phyloP scores from a whole-genome alignment of 768 basidiomycete genomes.

The Trametes sanguinea region DNA sequence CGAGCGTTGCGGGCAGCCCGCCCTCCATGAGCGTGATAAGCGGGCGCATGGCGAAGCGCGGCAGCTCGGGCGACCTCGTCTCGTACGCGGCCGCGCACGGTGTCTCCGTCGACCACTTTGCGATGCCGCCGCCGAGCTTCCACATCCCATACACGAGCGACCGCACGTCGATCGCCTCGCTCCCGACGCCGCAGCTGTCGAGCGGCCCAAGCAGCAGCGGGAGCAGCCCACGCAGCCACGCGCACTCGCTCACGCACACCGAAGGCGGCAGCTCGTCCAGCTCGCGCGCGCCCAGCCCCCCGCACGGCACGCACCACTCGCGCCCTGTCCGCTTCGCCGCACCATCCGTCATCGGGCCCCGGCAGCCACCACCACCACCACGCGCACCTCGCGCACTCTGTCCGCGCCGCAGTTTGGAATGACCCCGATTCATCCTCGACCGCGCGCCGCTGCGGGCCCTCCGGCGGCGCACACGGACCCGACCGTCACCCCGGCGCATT shows the following conservation, averaged over 20 bases:
- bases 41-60: slow-evolving; percentile 29
- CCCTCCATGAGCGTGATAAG: slow-evolving; percentile 30
- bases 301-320: slow-evolving; percentile 32
- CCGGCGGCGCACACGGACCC: slow-evolving; percentile 29
- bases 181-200: slow-evolving; percentile 63
- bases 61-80: slow-evolving; percentile 34
- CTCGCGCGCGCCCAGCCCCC: slow-evolving; percentile 65
- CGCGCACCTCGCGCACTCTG: slow-evolving; percentile 78
- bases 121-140: slow-evolving; percentile 22
- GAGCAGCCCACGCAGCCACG: slow-evolving; percentile 59
- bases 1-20: slow-evolving; percentile 42
- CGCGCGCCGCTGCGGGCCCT: slow-evolving; percentile 33
- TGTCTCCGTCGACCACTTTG: slow-evolving; percentile 29
- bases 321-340: slow-evolving; percentile 1
- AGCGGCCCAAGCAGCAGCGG: slow-evolving; percentile 66
- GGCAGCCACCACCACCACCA: slow-evolving; percentile 39
- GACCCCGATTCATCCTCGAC: slow-evolving; percentile 69
- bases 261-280: slow-evolving; percentile 47
- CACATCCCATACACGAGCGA: slow-evolving; percentile 31
- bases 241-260: slow-evolving; percentile 39
- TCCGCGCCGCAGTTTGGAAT: slow-evolving; percentile 89
- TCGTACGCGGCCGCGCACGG: slow-evolving; percentile 33
- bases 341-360: slow-evolving; percentile 11
- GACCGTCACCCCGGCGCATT: slow-evolving; percentile 28
- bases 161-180: slow-evolving; percentile 25